Percentiles rank a stretch among this genome's conserved stretches.
Conservation (phyloP, 2,329 filamentous ascomycete genomes). For the Trichoderma aggressivum region DNA sequence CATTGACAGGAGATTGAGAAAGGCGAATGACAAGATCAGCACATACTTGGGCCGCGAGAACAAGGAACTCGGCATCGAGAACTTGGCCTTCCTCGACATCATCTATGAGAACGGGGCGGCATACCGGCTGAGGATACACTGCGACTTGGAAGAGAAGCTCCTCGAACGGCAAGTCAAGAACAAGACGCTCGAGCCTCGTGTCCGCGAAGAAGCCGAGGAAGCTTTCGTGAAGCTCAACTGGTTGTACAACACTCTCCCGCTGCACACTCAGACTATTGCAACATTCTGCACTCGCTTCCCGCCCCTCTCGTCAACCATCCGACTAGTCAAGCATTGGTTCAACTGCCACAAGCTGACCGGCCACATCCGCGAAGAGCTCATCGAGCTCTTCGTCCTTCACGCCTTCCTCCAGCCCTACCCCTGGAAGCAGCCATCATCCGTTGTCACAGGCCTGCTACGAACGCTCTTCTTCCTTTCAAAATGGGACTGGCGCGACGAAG, state of each 20-base stretch:
- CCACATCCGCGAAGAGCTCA: slow-evolving; percentile 74
- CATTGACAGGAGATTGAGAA: slow-evolving; percentile 67
- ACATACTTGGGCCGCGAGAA: slow-evolving; percentile 81
- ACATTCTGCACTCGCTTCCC: slow-evolving; percentile 78
- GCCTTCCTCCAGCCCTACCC: slow-evolving; percentile 80
- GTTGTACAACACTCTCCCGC: slow-evolving; percentile 66
- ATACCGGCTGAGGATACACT: slow-evolving; percentile 84
- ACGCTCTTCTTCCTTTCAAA: slow-evolving; percentile 74
- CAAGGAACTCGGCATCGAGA: slow-evolving; percentile 62
- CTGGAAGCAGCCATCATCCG: slow-evolving; percentile 72
- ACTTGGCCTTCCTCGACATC: slow-evolving; percentile 80
- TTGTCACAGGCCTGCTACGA: slow-evolving; percentile 76
- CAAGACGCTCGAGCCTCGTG: slow-evolving; percentile 61
- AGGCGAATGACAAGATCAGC: slow-evolving; percentile 56
- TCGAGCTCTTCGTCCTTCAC: slow-evolving; percentile 77
- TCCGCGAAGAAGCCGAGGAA: slow-evolving; percentile 65
- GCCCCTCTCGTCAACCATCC: slow-evolving; percentile 75
- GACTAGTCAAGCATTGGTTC: slow-evolving; percentile 88
- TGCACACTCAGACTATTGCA: slow-evolving; percentile 77
- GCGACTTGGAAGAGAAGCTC: slow-evolving; percentile 79
- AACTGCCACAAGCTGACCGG: slow-evolving; percentile 72
- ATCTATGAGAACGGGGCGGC: slow-evolving; percentile 66
- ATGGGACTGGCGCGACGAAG: slow-evolving; percentile 89
- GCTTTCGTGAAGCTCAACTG: slow-evolving; percentile 70
- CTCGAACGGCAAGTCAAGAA: slow-evolving; percentile 77